These are phyloP conservation scores for Phytophthora quininea DNA, from an alignment of 352 stramenopile genomes.

Conservation along the genomic window DNA sequence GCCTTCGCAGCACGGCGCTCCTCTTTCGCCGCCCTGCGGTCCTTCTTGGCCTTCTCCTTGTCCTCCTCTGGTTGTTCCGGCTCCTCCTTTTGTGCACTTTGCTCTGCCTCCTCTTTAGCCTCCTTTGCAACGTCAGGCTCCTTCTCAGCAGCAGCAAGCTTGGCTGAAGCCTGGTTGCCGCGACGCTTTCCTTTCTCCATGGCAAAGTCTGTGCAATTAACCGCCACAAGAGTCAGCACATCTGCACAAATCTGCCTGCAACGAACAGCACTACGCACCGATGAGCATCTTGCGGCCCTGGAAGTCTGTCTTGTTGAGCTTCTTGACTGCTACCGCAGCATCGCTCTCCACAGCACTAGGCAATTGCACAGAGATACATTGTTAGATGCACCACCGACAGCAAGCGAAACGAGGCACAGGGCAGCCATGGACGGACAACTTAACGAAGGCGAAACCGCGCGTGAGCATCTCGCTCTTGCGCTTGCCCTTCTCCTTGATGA, in stretches of 20 bases:
- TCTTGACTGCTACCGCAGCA: conserved; percentile 71
- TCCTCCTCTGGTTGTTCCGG: conserved; percentile 16
- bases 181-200: conserved; percentile 70
- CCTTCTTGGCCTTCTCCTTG: conserved; percentile 20
- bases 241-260: neutral
- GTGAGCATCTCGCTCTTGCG: conserved; percentile 80
- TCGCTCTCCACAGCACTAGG: conserved; percentile 74
- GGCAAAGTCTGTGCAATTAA: conserved; percentile 55
- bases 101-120: conserved; percentile 17
- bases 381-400: neutral
- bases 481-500: conserved; percentile 91
- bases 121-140: conserved; percentile 14
- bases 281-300: conserved; percentile 82
- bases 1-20: conserved; percentile 13
- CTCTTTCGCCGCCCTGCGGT: conserved; percentile 14
- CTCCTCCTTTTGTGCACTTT: conserved; percentile 28
- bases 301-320: conserved; percentile 78
- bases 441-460: conserved; percentile 88
- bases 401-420: too few relatives aligned
- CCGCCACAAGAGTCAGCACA: conserved; percentile 1
- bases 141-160: conserved; percentile 10
- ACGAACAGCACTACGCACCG: conserved; percentile 46
- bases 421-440: conserved; percentile 64
- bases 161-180: conserved; percentile 19
- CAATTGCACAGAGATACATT: conserved; percentile 1